phyloP scores from a whole-genome alignment of 495 filamentous ascomycete genomes.

The Trichoderma virens region DNA sequence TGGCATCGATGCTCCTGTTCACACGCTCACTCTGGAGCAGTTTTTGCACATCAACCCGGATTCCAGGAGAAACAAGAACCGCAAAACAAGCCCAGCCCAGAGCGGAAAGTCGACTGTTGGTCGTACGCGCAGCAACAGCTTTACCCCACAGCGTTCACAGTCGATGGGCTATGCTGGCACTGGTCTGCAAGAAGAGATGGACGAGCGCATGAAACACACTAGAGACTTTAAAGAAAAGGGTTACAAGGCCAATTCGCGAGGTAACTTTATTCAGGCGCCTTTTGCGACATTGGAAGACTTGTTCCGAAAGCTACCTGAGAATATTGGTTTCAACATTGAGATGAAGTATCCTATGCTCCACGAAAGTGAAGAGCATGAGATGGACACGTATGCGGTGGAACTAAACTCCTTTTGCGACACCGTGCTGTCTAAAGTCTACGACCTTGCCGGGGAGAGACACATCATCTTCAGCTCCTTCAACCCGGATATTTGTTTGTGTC shows the following conservation, averaged over 20 bases:
- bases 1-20: conserved; percentile 93
- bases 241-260: conserved; percentile 91
- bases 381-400: conserved; percentile 96
- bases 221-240: conserved; percentile 82
- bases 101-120: conserved; percentile 22
- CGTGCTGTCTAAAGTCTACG: conserved; percentile 78
- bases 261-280: conserved; percentile 85
- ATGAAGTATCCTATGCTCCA: conserved; percentile 98
- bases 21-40: conserved; percentile 88
- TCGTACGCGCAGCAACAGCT: conserved; percentile 25
- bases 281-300: conserved; percentile 94
- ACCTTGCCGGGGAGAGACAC: conserved; percentile 58
- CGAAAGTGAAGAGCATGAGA: conserved; percentile 88
- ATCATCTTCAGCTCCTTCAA: conserved; percentile 96
- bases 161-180: conserved; percentile 33
- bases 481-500: conserved; percentile 86
- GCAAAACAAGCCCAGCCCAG: conserved; percentile 5
- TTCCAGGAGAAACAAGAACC: conserved; percentile 16
- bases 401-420: conserved; percentile 96
- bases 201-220: conserved; percentile 95
- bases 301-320: conserved; percentile 72
- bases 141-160: conserved; percentile 35
- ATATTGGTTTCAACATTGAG: conserved; percentile 94
- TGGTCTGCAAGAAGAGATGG: conserved; percentile 41
- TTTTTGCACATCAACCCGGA: conserved; percentile 78